Evolutionary conservation across 106 monocot species (phyloP), one percentile per base, ranked within the genome.

Genomic region (Ottelia alismoides): DNA sequence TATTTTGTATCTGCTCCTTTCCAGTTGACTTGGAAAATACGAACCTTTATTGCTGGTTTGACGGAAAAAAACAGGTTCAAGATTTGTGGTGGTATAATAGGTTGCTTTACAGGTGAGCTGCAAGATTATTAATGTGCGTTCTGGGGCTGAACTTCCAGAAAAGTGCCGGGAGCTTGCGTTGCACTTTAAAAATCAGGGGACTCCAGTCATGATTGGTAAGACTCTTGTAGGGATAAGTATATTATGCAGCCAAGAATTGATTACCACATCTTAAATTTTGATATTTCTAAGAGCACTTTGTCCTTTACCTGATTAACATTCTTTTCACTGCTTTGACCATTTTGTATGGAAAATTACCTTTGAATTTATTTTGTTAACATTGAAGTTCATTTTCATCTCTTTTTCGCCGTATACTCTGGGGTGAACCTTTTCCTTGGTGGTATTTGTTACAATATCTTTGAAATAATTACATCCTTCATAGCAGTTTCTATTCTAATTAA

Each of bases 161-260:
- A 99, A 99, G 72, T 99, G 90, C 62, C 59, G 98, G 58, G 98
- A 99, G 69, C 98, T 99, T 50, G 70, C 86, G 25, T 55, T 72
- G 55, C 98, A 99, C 73, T 99, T 98, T 72, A 75, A 90, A 75
- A 85, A 79, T 20, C 98, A 99, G 61, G 89, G 98, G 62, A 99
- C 98, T 22, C 98, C 98, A 56, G 65, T 99, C 22, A 99, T 99
- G 98, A 99, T 99, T 29, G 98, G 98, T 99, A 27, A 47, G 68
- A 65, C 49, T 14, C 57, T 7, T n/a, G n/a, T n/a, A n/a, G n/a
- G n/a, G n/a, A n/a, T n/a, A n/a, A n/a, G n/a, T n/a, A n/a, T n/a
- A n/a, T n/a, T n/a, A n/a, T n/a, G n/a, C n/a, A n/a, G n/a, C n/a
- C n/a, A n/a, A n/a, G n/a, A n/a, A n/a, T n/a, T n/a, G n/a, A n/a